Evolutionary conservation across 768 basidiomycete species (phyloP), one percentile per base, ranked within the genome.

Genomic region (Boletus pseudo-olivaceus): DNA sequence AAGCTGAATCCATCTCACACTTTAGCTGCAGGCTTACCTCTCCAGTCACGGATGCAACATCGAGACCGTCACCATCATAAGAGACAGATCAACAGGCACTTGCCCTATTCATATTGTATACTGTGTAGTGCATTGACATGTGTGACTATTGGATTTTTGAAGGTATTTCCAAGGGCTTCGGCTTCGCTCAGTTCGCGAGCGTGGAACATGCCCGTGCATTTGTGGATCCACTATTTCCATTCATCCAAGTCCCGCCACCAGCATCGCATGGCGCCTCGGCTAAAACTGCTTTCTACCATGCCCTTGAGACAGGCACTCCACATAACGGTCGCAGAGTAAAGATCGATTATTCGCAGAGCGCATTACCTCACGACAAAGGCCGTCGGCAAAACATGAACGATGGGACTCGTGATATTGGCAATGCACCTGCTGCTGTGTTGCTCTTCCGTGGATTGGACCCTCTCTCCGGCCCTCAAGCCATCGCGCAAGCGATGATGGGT

Each of bases 51-150:
- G 85, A 49, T 91, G 84, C 76, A 82, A 76, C 69, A 77, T 90
- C 64, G 89, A 92, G 75, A 87, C 88, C 54, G 89, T 91, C 66
- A 98, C 93, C 65, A 95, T 98, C 63, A 95, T 98, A 71, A 86
- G 90, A 79, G 96, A 98, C 72, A 90, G 90, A 84, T 81, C 84
- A 82, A 88, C 96, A 82, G 94, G 94, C 87, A 87, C 82, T 89
- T 90, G 81, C 84, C 87, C 66, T 76, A 77, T 88, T 88, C 82
- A 80, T 84, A 84, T 85, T 81, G 73, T 74, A 75, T 73, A 73
- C 48, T 75, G 75, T 78, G 75, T 82, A 70, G 76, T 78, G 75
- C 83, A 87, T 90, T 92, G 76, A 90, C 87, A 72, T 85, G 76
- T 72, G 67, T 79, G 76, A 78, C 75, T 73, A 57, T 83, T 83